Conservation (phyloP, 805 yeast species). For the Metschnikowia picachoensis region DNA sequence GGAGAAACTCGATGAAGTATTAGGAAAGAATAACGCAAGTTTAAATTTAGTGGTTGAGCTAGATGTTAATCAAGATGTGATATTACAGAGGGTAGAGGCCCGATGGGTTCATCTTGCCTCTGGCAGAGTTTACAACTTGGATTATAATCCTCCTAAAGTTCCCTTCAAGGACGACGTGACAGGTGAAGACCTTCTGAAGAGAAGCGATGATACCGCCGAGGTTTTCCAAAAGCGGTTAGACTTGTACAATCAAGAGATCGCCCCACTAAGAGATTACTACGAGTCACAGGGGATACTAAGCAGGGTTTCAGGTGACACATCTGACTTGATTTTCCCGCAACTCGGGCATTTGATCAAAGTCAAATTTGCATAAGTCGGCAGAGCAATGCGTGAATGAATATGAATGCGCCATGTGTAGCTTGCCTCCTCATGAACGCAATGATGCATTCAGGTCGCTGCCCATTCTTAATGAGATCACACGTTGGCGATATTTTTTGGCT, state of each 20-base stretch:
- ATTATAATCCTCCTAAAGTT: conserved; percentile 84
- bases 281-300: conserved; percentile 38
- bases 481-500: no score
- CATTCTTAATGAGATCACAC: no score
- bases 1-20: conserved; percentile 43
- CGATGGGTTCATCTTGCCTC: conserved; percentile 82
- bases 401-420: no score
- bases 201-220: conserved; percentile 79
- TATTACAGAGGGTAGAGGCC: conserved; percentile 75
- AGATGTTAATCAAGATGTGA: conserved; percentile 81
- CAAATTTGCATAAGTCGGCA: background rate
- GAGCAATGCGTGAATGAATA: no score
- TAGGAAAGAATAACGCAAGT: conserved; percentile 35
- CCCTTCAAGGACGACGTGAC: conserved; percentile 84
- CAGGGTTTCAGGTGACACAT: conserved; percentile 69
- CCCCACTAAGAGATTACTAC: conserved; percentile 67
- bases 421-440: no score
- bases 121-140: conserved; percentile 81
- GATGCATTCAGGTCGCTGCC: no score
- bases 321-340: conserved; percentile 81
- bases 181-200: conserved; percentile 76
- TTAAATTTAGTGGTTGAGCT: conserved; percentile 81
- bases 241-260: conserved; percentile 53
- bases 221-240: conserved; percentile 67
- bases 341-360: conserved; percentile 39